Percentiles rank a stretch among this genome's conserved stretches.
Evolutionary conservation across 108 stramenopile species (phyloP).

Genomic region (Parietichytrium sp.): DNA sequence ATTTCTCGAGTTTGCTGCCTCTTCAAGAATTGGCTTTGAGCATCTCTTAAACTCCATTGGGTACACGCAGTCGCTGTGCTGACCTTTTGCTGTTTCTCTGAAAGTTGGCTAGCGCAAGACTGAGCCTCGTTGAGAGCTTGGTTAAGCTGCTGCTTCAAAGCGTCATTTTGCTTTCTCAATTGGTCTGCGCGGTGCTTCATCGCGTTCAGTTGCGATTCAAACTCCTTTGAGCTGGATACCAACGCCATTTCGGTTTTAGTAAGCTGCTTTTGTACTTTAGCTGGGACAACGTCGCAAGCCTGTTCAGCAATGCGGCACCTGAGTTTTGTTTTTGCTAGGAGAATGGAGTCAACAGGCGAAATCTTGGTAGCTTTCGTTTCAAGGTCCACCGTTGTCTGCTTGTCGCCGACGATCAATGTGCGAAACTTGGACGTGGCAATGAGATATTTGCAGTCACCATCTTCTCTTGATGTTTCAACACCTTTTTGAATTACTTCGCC

Average conservation of each 20-base stretch:
- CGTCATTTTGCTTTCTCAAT: background rate
- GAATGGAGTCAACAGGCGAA: background rate
- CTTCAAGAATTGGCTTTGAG: constrained; percentile 7
- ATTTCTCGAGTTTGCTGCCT: background rate
- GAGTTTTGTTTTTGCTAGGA: too few species aligned
- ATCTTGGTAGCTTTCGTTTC: background rate
- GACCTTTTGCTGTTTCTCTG: background rate
- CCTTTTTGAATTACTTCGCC: constrained; percentile 2
- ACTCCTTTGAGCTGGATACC: background rate
- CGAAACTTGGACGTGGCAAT: too few species aligned
- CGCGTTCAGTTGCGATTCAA: background rate
- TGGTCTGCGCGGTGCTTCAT: background rate
- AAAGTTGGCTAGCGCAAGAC: background rate
- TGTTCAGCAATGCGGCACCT: too few species aligned
- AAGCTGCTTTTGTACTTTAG: constrained; percentile 17
- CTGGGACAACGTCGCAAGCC: background rate
- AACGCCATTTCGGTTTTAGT: background rate
- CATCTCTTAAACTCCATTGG: constrained; percentile 31
- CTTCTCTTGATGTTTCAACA: too few species aligned
- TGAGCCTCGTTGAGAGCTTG: background rate
- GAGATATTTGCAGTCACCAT: too few species aligned
- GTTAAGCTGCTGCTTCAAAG: background rate
- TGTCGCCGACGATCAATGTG: background rate
- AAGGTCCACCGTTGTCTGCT: background rate
- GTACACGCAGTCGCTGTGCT: background rate